A percentile compares a stretch with the other conserved stretches of the same genome.
Evolutionary conservation across 108 stramenopile species (phyloP).

Genomic region (Discostella stelligeroides): DNA sequence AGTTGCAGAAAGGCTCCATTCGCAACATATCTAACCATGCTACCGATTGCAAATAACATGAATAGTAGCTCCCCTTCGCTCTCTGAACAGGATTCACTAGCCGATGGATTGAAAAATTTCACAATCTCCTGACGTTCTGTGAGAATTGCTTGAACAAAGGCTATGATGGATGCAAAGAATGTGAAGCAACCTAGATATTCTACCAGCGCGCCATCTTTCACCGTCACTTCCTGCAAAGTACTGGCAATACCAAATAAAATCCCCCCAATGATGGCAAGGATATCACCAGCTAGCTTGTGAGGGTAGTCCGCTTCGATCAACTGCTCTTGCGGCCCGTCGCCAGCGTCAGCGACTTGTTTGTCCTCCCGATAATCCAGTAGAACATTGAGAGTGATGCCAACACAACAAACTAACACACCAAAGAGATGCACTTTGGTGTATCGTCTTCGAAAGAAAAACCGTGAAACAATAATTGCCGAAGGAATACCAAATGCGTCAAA

Average conservation of each 20-base stretch:
- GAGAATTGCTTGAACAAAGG: not conserved
- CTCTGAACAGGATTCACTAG: conserved; percentile 43
- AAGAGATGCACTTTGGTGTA: conserved; percentile 74
- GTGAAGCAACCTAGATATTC: conserved; percentile 91
- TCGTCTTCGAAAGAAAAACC: conserved; percentile 60
- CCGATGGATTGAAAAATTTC: conserved; percentile 2
- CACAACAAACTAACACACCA: conserved; percentile 85
- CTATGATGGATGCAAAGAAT: conserved; percentile 75
- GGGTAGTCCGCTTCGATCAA: conserved; percentile 57
- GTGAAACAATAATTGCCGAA: conserved; percentile 87
- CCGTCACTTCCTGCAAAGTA: conserved; percentile 70
- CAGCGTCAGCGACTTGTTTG: conserved; percentile 18
- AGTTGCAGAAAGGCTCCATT: conserved; percentile 68
- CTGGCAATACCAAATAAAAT: conserved; percentile 89
- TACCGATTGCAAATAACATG: conserved; percentile 55
- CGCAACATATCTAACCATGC: conserved; percentile 57
- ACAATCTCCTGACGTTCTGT: not conserved
- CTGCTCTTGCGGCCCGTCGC: conserved; percentile 37
- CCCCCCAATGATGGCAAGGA: conserved; percentile 87
- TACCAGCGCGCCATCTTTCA: conserved; percentile 51
- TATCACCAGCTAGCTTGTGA: conserved; percentile 79
- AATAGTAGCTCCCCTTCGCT: conserved; percentile 37
- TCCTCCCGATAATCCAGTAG: conserved; percentile 75
- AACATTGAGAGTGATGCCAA: conserved; percentile 84
- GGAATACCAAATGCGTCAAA: conserved; percentile 95